Percentiles rank a stretch among this genome's conserved stretches.
These are phyloP conservation scores for Aspergillus wentii DNA, from an alignment of 495 filamentous ascomycete genomes.

Conservation along the genomic window DNA sequence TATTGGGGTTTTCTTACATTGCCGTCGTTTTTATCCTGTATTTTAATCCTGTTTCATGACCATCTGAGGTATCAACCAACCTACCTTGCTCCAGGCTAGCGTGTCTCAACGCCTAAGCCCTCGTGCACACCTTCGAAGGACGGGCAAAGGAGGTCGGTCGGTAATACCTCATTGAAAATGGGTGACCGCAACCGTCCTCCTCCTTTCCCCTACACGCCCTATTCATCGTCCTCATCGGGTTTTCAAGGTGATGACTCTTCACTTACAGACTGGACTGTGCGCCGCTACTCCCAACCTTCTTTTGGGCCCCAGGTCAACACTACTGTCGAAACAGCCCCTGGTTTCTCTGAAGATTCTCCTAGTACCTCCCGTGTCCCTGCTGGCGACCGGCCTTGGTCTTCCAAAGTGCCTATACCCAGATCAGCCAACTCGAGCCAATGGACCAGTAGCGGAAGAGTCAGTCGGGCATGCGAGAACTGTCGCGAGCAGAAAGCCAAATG, in stretches of 20 bases:
- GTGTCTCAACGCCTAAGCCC: background rate
- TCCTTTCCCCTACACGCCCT: slow-evolving; percentile 12
- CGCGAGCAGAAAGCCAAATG: slow-evolving; percentile 65
- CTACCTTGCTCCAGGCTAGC: too few species aligned
- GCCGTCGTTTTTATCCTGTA: too few species aligned
- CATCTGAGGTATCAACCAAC: too few species aligned
- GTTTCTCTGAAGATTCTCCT: slow-evolving; percentile 10
- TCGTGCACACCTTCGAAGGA: slow-evolving; percentile 8
- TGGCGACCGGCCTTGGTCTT: slow-evolving; percentile 17
- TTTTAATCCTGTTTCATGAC: too few species aligned
- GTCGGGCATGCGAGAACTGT: slow-evolving; percentile 67
- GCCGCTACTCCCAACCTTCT: slow-evolving; percentile 13
- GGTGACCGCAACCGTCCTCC: slow-evolving; percentile 19
- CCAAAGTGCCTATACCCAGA: slow-evolving; percentile 38
- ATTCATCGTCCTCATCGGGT: slow-evolving; percentile 17
- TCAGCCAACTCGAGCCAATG: slow-evolving; percentile 18
- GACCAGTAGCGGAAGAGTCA: slow-evolving; percentile 36
- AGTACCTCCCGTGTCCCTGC: slow-evolving; percentile 7
- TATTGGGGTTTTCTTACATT: too few species aligned
- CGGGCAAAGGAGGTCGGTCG: slow-evolving; percentile 8
- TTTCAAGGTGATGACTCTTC: slow-evolving; percentile 16
- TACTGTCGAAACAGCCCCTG: slow-evolving; percentile 15
- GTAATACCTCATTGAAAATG: slow-evolving; percentile 19
- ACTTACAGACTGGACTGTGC: slow-evolving; percentile 13
- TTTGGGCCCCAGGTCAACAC: slow-evolving; percentile 6